A percentile compares a stretch with the other conserved stretches of the same genome.
These are phyloP conservation scores for Trapa incisa DNA, from an alignment of 345 rosid genomes.

Conservation along the genomic window DNA sequence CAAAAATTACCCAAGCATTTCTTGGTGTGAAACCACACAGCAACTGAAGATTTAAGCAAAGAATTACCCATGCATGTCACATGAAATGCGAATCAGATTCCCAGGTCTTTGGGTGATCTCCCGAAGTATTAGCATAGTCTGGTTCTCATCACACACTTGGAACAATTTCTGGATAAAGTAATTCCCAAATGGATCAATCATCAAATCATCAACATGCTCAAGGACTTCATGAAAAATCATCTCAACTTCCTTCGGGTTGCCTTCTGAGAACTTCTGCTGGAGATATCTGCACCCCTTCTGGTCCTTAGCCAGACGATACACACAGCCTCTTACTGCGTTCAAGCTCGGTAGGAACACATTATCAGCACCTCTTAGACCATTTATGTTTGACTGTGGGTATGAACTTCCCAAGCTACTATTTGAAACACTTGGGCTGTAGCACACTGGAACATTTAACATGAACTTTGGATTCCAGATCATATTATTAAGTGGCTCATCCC, in stretches of 20 bases:
- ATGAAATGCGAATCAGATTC: slow-evolving; percentile 54
- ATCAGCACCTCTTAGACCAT: slow-evolving; percentile 18
- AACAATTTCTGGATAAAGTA: slow-evolving; percentile 58
- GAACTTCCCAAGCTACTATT: slow-evolving; percentile 21
- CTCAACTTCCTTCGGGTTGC: slow-evolving; percentile 39
- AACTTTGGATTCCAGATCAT: slow-evolving; percentile 25
- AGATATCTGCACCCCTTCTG: slow-evolving; percentile 69
- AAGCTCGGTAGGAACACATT: slow-evolving; percentile 27
- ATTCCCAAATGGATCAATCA: slow-evolving; percentile 71
- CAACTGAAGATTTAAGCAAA: slow-evolving; percentile 1
- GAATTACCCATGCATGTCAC: slow-evolving; percentile 66
- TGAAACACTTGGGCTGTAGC: slow-evolving; percentile 17
- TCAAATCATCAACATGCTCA: slow-evolving; percentile 52
- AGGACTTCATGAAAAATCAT: slow-evolving; percentile 54
- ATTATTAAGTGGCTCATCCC: slow-evolving; percentile 27
- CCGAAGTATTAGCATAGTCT: slow-evolving; percentile 43
- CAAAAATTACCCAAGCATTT: no score
- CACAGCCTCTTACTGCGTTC: slow-evolving; percentile 28
- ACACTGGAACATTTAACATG: slow-evolving; percentile 24
- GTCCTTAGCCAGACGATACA: slow-evolving; percentile 47
- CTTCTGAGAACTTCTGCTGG: slow-evolving; percentile 58
- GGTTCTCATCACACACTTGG: slow-evolving; percentile 28
- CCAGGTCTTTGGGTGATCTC: slow-evolving; percentile 45
- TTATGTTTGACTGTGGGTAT: slow-evolving; percentile 18
- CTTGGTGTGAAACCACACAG: background rate